Percentiles rank a stretch among this genome's conserved stretches.
These are phyloP conservation scores for Sicyos edulis DNA, from an alignment of 306 rosid genomes.

Conservation along the genomic window DNA sequence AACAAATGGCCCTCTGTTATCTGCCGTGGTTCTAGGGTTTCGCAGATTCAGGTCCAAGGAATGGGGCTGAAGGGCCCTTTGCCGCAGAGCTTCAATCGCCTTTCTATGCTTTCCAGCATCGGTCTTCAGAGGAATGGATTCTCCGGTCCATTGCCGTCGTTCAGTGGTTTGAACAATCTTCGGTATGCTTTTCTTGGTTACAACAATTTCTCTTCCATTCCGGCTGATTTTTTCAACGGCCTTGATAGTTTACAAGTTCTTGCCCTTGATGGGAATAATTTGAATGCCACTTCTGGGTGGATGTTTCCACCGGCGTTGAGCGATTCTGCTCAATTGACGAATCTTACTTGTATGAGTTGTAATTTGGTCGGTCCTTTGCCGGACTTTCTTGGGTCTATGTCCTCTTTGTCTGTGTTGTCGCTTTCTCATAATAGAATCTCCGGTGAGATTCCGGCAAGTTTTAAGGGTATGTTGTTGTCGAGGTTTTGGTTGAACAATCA, in stretches of 20 bases:
- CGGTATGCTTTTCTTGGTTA: conserved; percentile 41
- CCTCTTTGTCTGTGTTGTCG: conserved; percentile 49
- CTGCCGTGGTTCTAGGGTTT: conserved; percentile 45
- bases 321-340: conserved; percentile 48
- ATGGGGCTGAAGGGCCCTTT: conserved; percentile 60
- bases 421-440: conserved; percentile 51
- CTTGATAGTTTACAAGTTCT: conserved; percentile 49
- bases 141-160: conserved; percentile 58
- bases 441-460: conserved; percentile 51
- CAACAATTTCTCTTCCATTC: conserved; percentile 68
- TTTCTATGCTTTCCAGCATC: conserved; percentile 47
- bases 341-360: conserved; percentile 54
- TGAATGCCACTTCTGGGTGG: conserved; percentile 70
- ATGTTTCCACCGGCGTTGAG: conserved; percentile 39
- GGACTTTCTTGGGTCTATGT: conserved; percentile 52
- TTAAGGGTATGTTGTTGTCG: conserved; percentile 38
- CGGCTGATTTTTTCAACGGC: conserved; percentile 62
- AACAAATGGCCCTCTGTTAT: conserved; percentile 46
- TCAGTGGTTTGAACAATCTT: conserved; percentile 46
- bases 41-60: conserved; percentile 73
- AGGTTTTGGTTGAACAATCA: conserved; percentile 70
- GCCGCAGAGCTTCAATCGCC: conserved; percentile 60
- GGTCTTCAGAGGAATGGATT: conserved; percentile 72
- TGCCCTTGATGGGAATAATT: conserved; percentile 57
- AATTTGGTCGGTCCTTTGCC: conserved; percentile 72